Evolutionary conservation across 768 basidiomycete species (phyloP).

Genomic region (Rhodotorula toruloides): DNA sequence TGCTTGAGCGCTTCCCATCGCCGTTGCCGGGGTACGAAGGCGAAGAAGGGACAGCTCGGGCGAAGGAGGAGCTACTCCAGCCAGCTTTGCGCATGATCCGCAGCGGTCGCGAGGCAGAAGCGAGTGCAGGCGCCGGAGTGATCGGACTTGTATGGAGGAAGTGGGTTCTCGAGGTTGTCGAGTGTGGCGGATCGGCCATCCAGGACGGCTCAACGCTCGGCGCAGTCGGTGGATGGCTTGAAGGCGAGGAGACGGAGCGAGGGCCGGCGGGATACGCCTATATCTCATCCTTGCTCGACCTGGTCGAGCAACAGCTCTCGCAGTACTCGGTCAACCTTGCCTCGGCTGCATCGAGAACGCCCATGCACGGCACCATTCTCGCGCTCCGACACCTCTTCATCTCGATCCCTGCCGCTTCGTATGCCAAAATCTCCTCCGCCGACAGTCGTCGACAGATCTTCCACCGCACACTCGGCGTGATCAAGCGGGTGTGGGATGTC

Average conservation of each 20-base stretch:
- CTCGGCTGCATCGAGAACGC: constrained; percentile 11
- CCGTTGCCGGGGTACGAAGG: constrained; percentile 34
- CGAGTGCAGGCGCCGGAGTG: constrained; percentile 32
- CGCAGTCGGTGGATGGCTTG: constrained; percentile 24
- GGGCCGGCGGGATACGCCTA: constrained; percentile 20
- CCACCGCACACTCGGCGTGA: constrained; percentile 23
- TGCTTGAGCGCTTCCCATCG: constrained; percentile 33
- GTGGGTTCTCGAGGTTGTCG: constrained; percentile 23
- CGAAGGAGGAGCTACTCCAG: constrained; percentile 25
- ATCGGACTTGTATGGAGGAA: constrained; percentile 35
- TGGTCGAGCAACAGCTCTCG: constrained; percentile 23
- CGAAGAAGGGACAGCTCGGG: constrained; percentile 11
- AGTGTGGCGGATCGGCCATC: not conserved
- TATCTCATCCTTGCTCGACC: constrained; percentile 33
- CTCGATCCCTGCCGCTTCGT: constrained; percentile 21
- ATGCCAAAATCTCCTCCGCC: constrained; percentile 3
- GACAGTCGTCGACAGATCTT: constrained; percentile 22
- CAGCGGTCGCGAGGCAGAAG: constrained; percentile 35
- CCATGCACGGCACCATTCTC: constrained; percentile 38
- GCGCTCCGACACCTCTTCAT: constrained; percentile 37
- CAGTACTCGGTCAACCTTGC: constrained; percentile 26
- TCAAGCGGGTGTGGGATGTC: constrained; percentile 35
- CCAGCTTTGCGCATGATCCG: constrained; percentile 36
- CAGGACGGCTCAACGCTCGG: constrained; percentile 13
- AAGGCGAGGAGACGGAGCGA: not conserved